A percentile compares a stretch with the other conserved stretches of the same genome.
These are phyloP conservation scores for Alisma plantagoaquatica DNA, from an alignment of 106 monocot species.

Conservation along the genomic window DNA sequence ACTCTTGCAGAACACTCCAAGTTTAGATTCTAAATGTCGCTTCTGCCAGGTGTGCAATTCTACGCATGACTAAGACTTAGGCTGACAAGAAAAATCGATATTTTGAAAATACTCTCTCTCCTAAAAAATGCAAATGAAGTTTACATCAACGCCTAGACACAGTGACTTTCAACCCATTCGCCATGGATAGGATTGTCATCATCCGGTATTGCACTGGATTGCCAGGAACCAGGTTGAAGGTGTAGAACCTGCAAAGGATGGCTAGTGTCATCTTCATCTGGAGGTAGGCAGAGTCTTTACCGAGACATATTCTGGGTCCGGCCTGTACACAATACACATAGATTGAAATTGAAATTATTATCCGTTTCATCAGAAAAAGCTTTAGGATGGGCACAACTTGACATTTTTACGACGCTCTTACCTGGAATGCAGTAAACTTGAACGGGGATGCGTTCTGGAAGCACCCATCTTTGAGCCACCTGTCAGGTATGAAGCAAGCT, in stretches of 20 bases:
- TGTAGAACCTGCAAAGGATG: constrained; percentile 72
- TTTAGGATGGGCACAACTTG: not conserved
- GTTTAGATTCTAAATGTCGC: too few species aligned
- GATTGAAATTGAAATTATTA: not conserved
- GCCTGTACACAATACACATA: constrained; percentile 28
- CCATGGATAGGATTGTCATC: constrained; percentile 92
- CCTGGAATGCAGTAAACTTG: constrained; percentile 96
- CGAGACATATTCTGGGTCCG: constrained; percentile 83
- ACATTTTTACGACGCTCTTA: too few species aligned
- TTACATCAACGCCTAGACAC: constrained; percentile 34
- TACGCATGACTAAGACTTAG: too few species aligned
- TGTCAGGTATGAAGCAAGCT: constrained; percentile 48
- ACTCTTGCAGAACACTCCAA: too few species aligned
- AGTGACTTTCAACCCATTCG: constrained; percentile 60
- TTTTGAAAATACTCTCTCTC: too few species aligned
- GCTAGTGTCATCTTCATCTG: constrained; percentile 95
- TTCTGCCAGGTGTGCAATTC: too few species aligned
- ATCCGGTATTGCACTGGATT: constrained; percentile 67
- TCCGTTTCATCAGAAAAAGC: not conserved
- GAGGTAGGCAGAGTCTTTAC: constrained; percentile 82
- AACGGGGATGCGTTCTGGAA: constrained; percentile 64
- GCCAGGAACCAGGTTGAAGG: constrained; percentile 34
- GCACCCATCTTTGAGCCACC: constrained; percentile 63
- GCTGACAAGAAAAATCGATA: too few species aligned
- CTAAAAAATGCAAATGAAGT: too few species aligned